A percentile compares a stretch with the other conserved stretches of the same genome.
Conservation (phyloP, 768 basidiomycete genomes). For the Inosperma sp. region DNA sequence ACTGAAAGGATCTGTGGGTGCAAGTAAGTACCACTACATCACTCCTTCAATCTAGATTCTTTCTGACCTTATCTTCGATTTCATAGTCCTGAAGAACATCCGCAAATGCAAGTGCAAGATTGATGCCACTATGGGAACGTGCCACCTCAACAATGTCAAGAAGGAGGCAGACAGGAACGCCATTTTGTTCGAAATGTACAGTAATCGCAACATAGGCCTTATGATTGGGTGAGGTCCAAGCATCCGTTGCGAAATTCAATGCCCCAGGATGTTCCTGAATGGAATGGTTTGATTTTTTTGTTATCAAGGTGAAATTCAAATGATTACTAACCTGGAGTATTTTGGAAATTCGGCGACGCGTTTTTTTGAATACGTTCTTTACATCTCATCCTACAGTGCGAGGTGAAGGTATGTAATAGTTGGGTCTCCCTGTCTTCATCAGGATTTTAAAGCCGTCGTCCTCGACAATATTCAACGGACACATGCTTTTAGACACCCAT, state of each 20-base stretch:
- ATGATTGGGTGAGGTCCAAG: slow-evolving; percentile 38
- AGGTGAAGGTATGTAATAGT: slow-evolving; percentile 31
- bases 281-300: background rate
- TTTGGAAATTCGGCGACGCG: background rate
- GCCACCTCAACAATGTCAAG: slow-evolving; percentile 38
- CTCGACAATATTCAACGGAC: slow-evolving; percentile 30
- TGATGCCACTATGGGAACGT: slow-evolving; percentile 31
- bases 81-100: slow-evolving; percentile 31
- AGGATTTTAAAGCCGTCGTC: slow-evolving; percentile 28
- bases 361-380: slow-evolving; percentile 20
- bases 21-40: background rate
- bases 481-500: slow-evolving; percentile 32
- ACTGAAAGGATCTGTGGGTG: slow-evolving; percentile 26
- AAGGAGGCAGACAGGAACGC: slow-evolving; percentile 23
- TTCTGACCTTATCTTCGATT: slow-evolving; percentile 30
- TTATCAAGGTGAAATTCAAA: background rate
- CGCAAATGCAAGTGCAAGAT: slow-evolving; percentile 32
- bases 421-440: slow-evolving; percentile 35
- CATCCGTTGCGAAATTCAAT: slow-evolving; percentile 24
- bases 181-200: slow-evolving; percentile 31
- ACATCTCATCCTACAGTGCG: slow-evolving; percentile 30
- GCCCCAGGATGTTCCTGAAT: slow-evolving; percentile 5
- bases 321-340: slow-evolving; percentile 1
- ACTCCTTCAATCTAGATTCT: background rate
- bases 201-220: slow-evolving; percentile 27